These are phyloP conservation scores for Nakazawaea ernobii DNA, from an alignment of 805 yeast species.

Conservation along the genomic window DNA sequence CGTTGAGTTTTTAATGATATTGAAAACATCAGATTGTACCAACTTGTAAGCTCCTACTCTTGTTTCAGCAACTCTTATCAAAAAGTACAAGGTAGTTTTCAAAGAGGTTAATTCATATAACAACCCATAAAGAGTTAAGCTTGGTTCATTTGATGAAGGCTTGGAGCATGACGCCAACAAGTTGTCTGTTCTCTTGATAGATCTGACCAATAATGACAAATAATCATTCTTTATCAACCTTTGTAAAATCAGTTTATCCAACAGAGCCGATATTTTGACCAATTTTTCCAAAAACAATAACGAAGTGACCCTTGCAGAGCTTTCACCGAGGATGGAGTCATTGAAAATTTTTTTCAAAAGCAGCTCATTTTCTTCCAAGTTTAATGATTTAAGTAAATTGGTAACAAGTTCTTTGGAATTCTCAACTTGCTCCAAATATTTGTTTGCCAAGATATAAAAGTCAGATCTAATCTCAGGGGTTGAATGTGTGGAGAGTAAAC, in stretches of 20 bases:
- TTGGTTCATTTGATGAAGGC: slow-evolving; percentile 13
- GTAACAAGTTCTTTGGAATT: slow-evolving; percentile 34
- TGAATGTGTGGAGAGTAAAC: slow-evolving; percentile 66
- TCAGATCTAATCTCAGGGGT: slow-evolving; percentile 70
- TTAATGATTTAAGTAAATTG: slow-evolving; percentile 48
- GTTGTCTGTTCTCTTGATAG: slow-evolving; percentile 66
- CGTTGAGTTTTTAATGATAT: slow-evolving; percentile 47
- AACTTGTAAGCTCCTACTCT: slow-evolving; percentile 73
- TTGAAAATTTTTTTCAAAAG: slow-evolving; percentile 61
- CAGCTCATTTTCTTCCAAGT: slow-evolving; percentile 43
- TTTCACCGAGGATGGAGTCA: slow-evolving; percentile 79
- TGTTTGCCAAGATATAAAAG: slow-evolving; percentile 67
- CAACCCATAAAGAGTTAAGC: slow-evolving; percentile 44
- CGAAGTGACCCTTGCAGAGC: slow-evolving; percentile 68
- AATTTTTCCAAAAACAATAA: slow-evolving; percentile 59
- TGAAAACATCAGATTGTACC: slow-evolving; percentile 68
- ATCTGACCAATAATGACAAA: slow-evolving; percentile 56
- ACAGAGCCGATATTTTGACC: slow-evolving; percentile 32
- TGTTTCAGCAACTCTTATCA: slow-evolving; percentile 71
- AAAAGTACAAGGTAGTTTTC: slow-evolving; percentile 62
- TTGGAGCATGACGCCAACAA: slow-evolving; percentile 30
- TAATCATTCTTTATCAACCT: slow-evolving; percentile 61
- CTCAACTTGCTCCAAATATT: slow-evolving; percentile 50
- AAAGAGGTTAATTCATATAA: slow-evolving; percentile 74
- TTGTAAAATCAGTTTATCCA: slow-evolving; percentile 53